phyloP scores from a whole-genome alignment of 495 filamentous ascomycete genomes.

The Xylaria intraflava region DNA sequence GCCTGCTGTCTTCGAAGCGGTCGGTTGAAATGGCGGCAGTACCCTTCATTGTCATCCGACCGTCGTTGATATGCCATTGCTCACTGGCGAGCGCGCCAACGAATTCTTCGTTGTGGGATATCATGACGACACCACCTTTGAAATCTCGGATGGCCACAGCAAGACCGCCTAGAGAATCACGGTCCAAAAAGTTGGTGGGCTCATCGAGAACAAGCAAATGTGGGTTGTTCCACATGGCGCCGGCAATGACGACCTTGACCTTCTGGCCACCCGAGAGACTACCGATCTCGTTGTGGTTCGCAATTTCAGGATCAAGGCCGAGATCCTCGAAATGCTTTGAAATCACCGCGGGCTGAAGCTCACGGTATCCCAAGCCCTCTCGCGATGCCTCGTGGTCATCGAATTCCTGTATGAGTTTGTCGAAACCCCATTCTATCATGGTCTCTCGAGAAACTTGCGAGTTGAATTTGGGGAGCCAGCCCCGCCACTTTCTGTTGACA shows the following conservation, averaged over 20 bases:
- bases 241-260: conserved; percentile 98
- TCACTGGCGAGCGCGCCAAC: conserved; percentile 90
- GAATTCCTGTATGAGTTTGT: conserved; percentile 93
- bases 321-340: conserved; percentile 97
- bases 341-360: conserved; percentile 87
- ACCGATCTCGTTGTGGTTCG: conserved; percentile 96
- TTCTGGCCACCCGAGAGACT: conserved; percentile 98
- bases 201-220: conserved; percentile 97
- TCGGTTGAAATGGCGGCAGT: conserved; percentile 62
- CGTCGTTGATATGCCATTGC: conserved; percentile 89
- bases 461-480: conserved; percentile 86
- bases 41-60: conserved; percentile 77
- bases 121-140: conserved; percentile 97
- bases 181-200: conserved; percentile 98
- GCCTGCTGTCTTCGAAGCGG: conserved; percentile 78
- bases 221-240: conserved; percentile 98
- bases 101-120: conserved; percentile 98
- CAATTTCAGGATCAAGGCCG: conserved; percentile 93
- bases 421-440: conserved; percentile 73
- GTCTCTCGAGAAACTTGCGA: conserved; percentile 90
- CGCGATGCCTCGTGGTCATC: conserved; percentile 97
- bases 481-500: conserved; percentile 67
- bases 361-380: conserved; percentile 92
- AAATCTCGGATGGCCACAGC: conserved; percentile 96
- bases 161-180: conserved; percentile 90